Percentiles rank a stretch among this genome's conserved stretches.
Evolutionary conservation across 2,329 filamentous ascomycete genomes (phyloP).

Genomic region (Fusarium humuli): DNA sequence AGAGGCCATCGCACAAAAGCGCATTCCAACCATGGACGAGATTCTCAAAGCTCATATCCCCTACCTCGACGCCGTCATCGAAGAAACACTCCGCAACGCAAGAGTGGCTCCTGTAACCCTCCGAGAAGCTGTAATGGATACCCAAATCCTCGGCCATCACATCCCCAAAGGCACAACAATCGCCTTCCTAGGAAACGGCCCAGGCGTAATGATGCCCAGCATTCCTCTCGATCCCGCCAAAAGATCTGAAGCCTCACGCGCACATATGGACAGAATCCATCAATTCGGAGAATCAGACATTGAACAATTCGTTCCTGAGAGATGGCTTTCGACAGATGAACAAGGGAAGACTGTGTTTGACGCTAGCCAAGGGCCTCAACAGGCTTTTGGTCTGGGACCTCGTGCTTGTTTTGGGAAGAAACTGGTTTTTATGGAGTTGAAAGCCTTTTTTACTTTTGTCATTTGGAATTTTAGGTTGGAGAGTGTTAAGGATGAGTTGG

Average conservation of each 20-base stretch:
- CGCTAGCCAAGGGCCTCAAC: constrained; percentile 15
- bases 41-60: constrained; percentile 45
- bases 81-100: constrained; percentile 51
- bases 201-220: constrained; percentile 40
- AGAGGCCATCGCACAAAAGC: constrained; percentile 27
- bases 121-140: constrained; percentile 49
- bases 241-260: constrained; percentile 11
- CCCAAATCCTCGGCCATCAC: constrained; percentile 48
- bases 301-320: constrained; percentile 50
- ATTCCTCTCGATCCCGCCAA: constrained; percentile 31
- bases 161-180: constrained; percentile 53
- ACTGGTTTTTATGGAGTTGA: constrained; percentile 32
- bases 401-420: constrained; percentile 39
- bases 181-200: constrained; percentile 44
- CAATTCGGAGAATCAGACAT: constrained; percentile 44
- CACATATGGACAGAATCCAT: constrained; percentile 3
- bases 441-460: constrained; percentile 15
- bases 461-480: constrained; percentile 26
- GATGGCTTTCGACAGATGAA: constrained; percentile 49
- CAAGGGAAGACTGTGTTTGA: constrained; percentile 28
- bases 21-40: constrained; percentile 47
- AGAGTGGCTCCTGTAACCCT: constrained; percentile 44
- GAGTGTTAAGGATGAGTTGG: constrained; percentile 6
- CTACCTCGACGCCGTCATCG: constrained; percentile 54
- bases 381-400: constrained; percentile 37